These are phyloP conservation scores for Phytophthora pluvialis DNA, from an alignment of 352 stramenopile genomes.

Conservation along the genomic window DNA sequence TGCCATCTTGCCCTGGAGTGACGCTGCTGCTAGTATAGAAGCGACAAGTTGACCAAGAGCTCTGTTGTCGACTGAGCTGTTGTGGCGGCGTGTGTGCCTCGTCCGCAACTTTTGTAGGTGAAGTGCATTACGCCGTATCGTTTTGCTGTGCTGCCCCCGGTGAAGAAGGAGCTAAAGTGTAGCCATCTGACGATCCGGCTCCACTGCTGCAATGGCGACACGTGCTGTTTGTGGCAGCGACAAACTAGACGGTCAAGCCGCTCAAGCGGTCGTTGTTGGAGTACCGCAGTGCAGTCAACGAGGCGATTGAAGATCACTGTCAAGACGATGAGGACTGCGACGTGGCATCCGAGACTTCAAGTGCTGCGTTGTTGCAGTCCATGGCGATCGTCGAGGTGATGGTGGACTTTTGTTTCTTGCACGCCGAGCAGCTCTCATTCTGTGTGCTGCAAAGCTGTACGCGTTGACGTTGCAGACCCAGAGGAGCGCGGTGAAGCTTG, in stretches of 20 bases:
- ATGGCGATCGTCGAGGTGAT: slow-evolving; percentile 36
- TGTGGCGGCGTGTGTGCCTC: slow-evolving; percentile 23
- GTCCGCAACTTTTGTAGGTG: slow-evolving; percentile 33
- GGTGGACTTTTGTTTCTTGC: slow-evolving; percentile 50
- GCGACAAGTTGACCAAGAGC: slow-evolving; percentile 31
- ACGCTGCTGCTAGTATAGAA: slow-evolving; percentile 18
- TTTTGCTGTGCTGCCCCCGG: slow-evolving; percentile 25
- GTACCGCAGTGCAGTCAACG: slow-evolving; percentile 29
- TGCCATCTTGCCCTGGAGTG: background rate
- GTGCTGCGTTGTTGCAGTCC: background rate
- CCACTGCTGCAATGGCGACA: slow-evolving; percentile 39
- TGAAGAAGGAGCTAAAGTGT: slow-evolving; percentile 34
- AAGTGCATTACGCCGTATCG: slow-evolving; percentile 21
- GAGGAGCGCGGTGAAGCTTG: slow-evolving; percentile 21
- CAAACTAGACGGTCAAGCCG: slow-evolving; percentile 31
- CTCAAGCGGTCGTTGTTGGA: slow-evolving; percentile 39
- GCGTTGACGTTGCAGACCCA: slow-evolving; percentile 25
- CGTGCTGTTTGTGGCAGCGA: slow-evolving; percentile 38
- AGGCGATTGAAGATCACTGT: slow-evolving; percentile 4
- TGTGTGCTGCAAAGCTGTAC: slow-evolving; percentile 57
- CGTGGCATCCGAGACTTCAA: background rate
- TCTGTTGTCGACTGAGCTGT: slow-evolving; percentile 30
- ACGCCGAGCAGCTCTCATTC: slow-evolving; percentile 41
- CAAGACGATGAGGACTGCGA: background rate
- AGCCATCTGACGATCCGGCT: slow-evolving; percentile 23